Evolutionary conservation across 2,329 filamentous ascomycete genomes (phyloP).

Genomic region (Cordyceps pruinosa): DNA sequence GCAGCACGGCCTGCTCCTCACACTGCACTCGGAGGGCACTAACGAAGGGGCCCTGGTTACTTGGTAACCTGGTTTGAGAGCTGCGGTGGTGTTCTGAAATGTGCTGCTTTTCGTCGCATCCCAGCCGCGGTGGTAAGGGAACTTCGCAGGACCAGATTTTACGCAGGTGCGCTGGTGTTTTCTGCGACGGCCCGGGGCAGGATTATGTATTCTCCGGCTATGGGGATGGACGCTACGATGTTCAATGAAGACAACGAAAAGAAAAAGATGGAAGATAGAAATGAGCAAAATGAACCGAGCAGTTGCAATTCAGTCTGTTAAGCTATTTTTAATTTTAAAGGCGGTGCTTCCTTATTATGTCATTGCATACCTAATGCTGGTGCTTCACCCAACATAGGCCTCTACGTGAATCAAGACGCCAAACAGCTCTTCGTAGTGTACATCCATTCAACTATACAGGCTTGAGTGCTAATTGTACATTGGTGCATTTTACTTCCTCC

Average conservation of each 20-base stretch:
- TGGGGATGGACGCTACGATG: too few relatives aligned
- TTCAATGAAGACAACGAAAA: too few relatives aligned
- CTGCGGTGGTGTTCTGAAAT: constrained; percentile 12
- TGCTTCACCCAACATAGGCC: too few relatives aligned
- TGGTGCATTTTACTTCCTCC: not conserved
- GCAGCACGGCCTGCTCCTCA: not conserved
- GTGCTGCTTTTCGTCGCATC: not conserved
- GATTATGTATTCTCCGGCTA: not conserved
- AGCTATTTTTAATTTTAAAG: too few relatives aligned
- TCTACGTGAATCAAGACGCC: not conserved
- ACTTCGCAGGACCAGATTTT: constrained; percentile 12
- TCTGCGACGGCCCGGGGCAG: not conserved
- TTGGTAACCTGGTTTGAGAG: constrained; percentile 12
- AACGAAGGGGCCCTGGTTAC: not conserved
- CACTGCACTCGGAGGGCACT: not conserved
- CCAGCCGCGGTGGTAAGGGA: constrained; percentile 1
- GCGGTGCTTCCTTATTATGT: too few relatives aligned
- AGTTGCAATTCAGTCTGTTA: too few relatives aligned
- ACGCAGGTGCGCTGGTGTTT: constrained; percentile 3
- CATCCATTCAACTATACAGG: constrained; percentile 7
- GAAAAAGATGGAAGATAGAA: too few relatives aligned
- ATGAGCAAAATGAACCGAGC: too few relatives aligned
- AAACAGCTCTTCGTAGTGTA: not conserved
- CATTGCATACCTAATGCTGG: not conserved
- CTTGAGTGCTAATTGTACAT: constrained; percentile 6